Base-by-base conservation (phyloP, 2,329 filamentous ascomycete genomes). In the Fusarium sp. region DNA sequence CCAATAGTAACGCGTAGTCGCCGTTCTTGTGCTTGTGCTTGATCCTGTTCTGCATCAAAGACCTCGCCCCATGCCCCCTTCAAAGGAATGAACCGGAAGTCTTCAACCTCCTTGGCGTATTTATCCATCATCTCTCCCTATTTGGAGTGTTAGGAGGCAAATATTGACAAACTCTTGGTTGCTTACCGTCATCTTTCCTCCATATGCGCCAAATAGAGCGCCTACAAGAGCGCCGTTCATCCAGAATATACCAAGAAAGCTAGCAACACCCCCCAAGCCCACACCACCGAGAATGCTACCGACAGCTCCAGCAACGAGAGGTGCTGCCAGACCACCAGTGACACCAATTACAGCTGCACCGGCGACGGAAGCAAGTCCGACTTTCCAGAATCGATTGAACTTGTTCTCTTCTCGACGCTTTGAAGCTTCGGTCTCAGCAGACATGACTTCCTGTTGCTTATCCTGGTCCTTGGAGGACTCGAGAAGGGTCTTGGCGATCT, bases 321-420 rank as follows among this genome's bases (percentile, higher is more conserved):
- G 94, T 1, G 94, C 94, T 2, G 94, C 94, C n/a, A 97, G 84
- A 3, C 94, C 94, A 20, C 94, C 94, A 1, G 94, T 97, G 6
- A 98, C 88, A 8, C 94, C 94, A n/a, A 98, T 94, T 3, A 97
- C 83, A 0, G 92, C 93, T 3, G 95, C 95, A 13, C 95, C 95
- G 1, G 93, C 94, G 0, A 97, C 93, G 11, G 92, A 93, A 0
- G 94, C 95, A 26, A 98, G 84, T 0, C 94, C 93, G 21, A 98
- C 93, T 77, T 97, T 98, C 93, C 93, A 97, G 77, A 92, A 92
- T 11, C 94, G 85, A 21, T 88, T 85, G 11, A 86, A 81, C 70
- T 92, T 89, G 56, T 91, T 92, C 62, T 92, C 87, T 67, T 94
- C 89, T 16, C 86, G 86, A 55, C 91, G 89, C 76, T 92, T 92